Evolutionary conservation across 1,284 basidiomycete genomes (phyloP), one percentile per base, ranked within the genome.

Genomic region (Chondrostereum purpureum): DNA sequence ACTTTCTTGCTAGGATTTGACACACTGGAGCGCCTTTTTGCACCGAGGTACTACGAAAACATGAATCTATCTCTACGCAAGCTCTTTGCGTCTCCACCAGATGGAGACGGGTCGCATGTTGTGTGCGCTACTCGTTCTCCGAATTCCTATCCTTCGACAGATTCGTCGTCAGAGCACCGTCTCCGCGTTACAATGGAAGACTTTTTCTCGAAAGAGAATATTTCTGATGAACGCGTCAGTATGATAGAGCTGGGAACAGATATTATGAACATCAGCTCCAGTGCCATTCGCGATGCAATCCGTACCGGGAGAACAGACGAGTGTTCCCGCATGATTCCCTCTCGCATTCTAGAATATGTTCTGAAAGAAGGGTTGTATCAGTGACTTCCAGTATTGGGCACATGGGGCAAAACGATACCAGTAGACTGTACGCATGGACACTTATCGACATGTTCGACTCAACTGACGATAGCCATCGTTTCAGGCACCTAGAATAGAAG

Each of bases 11-110:
- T 95, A 45, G 94, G 94, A 6, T 79, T 82, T 44, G 95, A 99
- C 59, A 99, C 95, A 1, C 73, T 98, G 21, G 77, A 83, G 46
- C 82, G 95, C 5, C 76, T 97, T 42, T 83, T 96, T 47, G 77
- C 84, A 12, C 76, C 82, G 1, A 78, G 78, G 31, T 98, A 92
- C 63, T 97, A 97, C 57, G 51, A 47, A 3, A 50, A 53, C 10
- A 90, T 93, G 80, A 55, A 66, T 37, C 50, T 53, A 3, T 70
- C 77, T 5, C 68, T 93, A 17, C 60, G 58, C n/a, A 63, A 59
- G 11, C 87, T 92, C 64, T 77, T 94, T 40, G 71, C 76, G 2
- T 58, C 69, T 17, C 48, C 57, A 6, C 58, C 67, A 1, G 59
- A 66, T 18, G 78, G 73, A 8, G 77, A 83, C 50, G 75, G 83